Evolutionary conservation across 2,329 filamentous ascomycete genomes (phyloP).

Genomic region (Calonectria montana): DNA sequence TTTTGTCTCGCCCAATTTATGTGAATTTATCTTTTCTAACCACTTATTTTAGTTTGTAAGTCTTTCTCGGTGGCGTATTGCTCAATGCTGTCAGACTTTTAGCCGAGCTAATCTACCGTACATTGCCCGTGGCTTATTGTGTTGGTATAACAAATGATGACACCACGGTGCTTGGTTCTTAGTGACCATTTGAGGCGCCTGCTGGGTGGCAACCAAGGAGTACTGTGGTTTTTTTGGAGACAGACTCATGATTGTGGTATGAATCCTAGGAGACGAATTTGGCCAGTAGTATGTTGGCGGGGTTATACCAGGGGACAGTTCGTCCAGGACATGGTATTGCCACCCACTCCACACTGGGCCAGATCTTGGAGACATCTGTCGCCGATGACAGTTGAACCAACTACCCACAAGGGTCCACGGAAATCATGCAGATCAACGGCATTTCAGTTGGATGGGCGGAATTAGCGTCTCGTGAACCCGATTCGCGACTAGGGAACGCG

Average conservation of each 20-base stretch:
- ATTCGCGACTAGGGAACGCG: neutral
- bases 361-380: neutral
- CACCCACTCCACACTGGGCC: neutral
- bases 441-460: neutral
- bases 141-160: neutral
- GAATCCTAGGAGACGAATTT: neutral
- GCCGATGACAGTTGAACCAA: neutral
- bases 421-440: neutral
- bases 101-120: neutral
- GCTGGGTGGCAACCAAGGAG: neutral
- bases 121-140: neutral
- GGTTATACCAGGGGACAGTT: neutral
- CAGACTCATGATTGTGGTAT: neutral
- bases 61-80: too few species aligned
- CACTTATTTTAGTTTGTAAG: too few species aligned
- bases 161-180: neutral
- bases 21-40: too few species aligned
- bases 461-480: neutral
- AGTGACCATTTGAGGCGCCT: neutral
- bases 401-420: neutral
- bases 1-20: too few species aligned
- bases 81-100: too few species aligned
- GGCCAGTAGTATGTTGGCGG: neutral
- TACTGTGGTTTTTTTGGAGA: neutral
- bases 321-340: neutral